Evolutionary conservation across 371 early-diverging fungal species (phyloP).

Genomic region (Mucor irregularis): DNA sequence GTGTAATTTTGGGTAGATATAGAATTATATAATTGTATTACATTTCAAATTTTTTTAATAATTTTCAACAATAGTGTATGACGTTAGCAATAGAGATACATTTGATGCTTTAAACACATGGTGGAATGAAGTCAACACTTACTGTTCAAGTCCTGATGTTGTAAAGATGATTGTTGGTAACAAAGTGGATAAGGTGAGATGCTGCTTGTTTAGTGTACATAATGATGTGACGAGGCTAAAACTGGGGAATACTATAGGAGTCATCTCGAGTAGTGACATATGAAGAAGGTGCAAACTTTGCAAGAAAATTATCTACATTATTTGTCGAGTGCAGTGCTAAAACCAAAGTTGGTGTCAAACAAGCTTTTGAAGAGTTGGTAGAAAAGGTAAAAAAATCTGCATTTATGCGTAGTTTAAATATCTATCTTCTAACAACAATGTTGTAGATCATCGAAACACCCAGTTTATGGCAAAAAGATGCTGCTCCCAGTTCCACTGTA

Average conservation of each 20-base stretch:
- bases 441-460: conserved; percentile 76
- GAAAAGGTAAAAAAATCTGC: conserved; percentile 13
- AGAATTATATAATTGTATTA: conserved; percentile 75
- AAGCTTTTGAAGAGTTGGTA: conserved; percentile 12
- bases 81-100: conserved; percentile 90
- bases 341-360: conserved; percentile 22
- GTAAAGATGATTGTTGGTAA: conserved; percentile 98
- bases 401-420: not conserved
- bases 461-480: conserved; percentile 72
- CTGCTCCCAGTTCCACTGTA: conserved; percentile 31
- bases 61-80: conserved; percentile 77
- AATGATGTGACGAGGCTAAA: no score
- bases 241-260: conserved; percentile 57
- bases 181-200: conserved; percentile 88
- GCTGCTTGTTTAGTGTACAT: not conserved
- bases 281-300: conserved; percentile 89
- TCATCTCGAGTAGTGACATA: conserved; percentile 77
- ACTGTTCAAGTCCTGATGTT: conserved; percentile 80
- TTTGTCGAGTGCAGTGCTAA: conserved; percentile 94
- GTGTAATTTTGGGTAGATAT: conserved; percentile 86
- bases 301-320: conserved; percentile 81
- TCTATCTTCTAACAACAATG: not conserved
- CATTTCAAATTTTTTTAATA: not conserved
- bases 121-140: conserved; percentile 95
- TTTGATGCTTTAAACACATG: conserved; percentile 92